These are phyloP conservation scores for Magnaporthales sp. DNA, from an alignment of 2,329 filamentous ascomycete species.

Conservation along the genomic window DNA sequence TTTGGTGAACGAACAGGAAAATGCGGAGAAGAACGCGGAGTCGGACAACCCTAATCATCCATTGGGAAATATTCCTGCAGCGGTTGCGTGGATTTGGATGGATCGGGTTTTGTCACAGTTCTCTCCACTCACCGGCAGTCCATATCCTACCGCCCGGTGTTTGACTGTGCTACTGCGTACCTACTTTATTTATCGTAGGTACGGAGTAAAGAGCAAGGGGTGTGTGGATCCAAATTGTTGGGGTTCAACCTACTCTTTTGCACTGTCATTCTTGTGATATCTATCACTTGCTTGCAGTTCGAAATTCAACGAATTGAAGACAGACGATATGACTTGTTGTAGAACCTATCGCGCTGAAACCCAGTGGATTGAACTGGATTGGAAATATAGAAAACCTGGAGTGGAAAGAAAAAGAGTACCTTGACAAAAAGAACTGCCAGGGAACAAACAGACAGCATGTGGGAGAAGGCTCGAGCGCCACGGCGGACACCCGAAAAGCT, in stretches of 20 bases:
- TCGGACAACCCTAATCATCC: background rate
- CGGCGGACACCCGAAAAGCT: background rate
- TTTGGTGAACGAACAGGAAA: background rate
- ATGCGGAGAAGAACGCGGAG: background rate
- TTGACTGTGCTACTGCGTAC: background rate
- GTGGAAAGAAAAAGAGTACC: background rate
- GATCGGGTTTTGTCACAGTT: background rate
- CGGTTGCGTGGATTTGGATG: too few species aligned
- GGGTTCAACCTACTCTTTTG: background rate
- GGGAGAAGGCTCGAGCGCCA: background rate
- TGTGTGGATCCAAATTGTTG: background rate
- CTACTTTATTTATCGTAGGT: too few species aligned
- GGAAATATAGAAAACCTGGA: too few species aligned
- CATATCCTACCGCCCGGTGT: background rate
- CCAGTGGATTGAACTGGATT: too few species aligned
- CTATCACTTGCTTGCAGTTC: too few species aligned
- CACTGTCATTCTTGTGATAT: too few species aligned
- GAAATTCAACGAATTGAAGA: too few species aligned
- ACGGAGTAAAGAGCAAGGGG: background rate
- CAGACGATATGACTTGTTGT: too few species aligned
- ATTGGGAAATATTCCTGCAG: background rate
- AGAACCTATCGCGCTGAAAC: too few species aligned
- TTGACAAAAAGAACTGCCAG: background rate
- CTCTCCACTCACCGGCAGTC: background rate
- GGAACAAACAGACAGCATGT: background rate